Evolutionary conservation across 345 rosid genomes (phyloP).

Genomic region (Ceriops decandra): DNA sequence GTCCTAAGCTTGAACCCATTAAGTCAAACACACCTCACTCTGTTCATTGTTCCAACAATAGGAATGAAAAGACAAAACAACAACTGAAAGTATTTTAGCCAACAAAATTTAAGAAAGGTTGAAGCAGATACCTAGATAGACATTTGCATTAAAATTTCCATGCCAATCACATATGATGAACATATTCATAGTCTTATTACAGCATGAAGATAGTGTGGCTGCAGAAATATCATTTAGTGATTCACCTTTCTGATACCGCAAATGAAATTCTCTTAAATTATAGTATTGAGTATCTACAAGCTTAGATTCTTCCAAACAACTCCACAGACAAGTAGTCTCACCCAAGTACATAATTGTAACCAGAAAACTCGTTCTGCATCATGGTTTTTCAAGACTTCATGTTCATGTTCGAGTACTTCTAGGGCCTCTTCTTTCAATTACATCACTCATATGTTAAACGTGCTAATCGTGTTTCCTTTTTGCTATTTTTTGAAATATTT

Average conservation of each 20-base stretch:
- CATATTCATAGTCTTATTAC: not conserved
- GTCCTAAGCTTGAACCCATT: constrained; percentile 20
- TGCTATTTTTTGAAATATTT: no score
- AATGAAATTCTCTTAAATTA: not conserved
- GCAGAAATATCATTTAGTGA: not conserved
- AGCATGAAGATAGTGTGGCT: not conserved
- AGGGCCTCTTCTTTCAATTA: no score
- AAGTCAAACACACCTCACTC: constrained; percentile 2
- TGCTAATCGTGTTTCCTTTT: no score
- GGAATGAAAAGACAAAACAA: constrained; percentile 1
- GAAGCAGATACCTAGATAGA: not conserved
- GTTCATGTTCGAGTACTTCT: no score
- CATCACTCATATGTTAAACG: no score
- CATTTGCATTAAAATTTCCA: not conserved
- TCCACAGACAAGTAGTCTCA: no score
- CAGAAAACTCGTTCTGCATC: not conserved
- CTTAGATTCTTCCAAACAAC: not conserved
- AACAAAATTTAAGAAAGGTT: not conserved
- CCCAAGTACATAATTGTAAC: not conserved
- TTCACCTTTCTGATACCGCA: not conserved
- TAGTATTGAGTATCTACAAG: not conserved
- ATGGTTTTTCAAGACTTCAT: not conserved
- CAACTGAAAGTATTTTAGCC: not conserved
- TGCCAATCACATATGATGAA: not conserved
- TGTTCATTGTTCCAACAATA: constrained; percentile 2